A percentile compares a stretch with the other conserved stretches of the same genome.
These are phyloP conservation scores for Nephromyces sp. DNA, from an alignment of 169 alveolate genomes.

Conservation along the genomic window DNA sequence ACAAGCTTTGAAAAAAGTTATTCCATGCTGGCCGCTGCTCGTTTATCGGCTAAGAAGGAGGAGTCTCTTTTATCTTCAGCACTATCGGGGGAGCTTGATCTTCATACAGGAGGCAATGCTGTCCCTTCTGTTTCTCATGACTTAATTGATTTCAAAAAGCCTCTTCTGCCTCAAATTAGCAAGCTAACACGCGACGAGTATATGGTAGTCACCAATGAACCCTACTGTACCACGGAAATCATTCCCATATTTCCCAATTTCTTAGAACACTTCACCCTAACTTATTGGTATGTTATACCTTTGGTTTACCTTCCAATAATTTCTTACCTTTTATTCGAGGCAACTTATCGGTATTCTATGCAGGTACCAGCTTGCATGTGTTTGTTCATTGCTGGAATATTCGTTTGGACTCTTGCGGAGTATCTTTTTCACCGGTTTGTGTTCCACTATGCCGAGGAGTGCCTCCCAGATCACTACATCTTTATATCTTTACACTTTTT, in stretches of 20 bases:
- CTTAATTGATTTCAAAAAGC: constrained; percentile 5
- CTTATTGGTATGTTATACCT: constrained; percentile 37
- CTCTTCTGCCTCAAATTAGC: constrained; percentile 14
- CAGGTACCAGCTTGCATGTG: neutral
- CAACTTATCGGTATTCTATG: neutral
- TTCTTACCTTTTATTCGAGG: neutral
- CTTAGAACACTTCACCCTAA: constrained; percentile 32
- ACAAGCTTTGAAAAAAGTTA: too few species aligned
- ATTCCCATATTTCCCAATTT: neutral
- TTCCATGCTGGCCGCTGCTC: too few species aligned
- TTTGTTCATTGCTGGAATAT: constrained; percentile 15
- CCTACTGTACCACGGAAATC: neutral
- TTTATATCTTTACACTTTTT: constrained; percentile 37
- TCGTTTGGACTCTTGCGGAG: constrained; percentile 49
- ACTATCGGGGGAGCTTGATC: neutral
- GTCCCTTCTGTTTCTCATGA: neutral
- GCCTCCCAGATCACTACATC: constrained; percentile 28
- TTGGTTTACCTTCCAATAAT: constrained; percentile 29
- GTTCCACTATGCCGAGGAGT: constrained; percentile 46
- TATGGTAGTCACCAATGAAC: neutral
- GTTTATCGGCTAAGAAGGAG: too few species aligned
- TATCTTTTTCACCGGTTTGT: constrained; percentile 50
- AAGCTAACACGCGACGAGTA: neutral
- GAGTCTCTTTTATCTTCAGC: neutral
- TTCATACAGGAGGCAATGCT: neutral